These are phyloP conservation scores for Hanseniaspora taiwanica DNA, from an alignment of 805 yeast species.

Conservation along the genomic window DNA sequence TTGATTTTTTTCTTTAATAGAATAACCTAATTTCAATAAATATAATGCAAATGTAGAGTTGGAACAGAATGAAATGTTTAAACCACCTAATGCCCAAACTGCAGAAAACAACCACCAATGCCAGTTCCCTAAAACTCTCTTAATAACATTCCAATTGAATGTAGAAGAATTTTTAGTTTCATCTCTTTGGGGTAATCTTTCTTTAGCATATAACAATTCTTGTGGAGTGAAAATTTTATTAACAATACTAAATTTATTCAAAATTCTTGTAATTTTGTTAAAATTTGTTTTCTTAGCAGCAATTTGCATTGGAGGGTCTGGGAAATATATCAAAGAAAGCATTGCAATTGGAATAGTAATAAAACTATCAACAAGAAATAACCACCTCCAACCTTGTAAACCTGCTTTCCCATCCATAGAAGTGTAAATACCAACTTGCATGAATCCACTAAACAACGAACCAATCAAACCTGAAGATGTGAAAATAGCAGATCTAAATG, in stretches of 20 bases:
- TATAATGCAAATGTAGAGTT: slow-evolving; percentile 37
- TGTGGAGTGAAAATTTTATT: slow-evolving; percentile 27
- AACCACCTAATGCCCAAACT: slow-evolving; percentile 40
- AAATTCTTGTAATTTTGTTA: background rate
- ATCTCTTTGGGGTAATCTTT: slow-evolving; percentile 29
- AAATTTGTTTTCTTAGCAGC: background rate
- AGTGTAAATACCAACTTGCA: slow-evolving; percentile 41
- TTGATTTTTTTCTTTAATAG: slow-evolving; percentile 34
- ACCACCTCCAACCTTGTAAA: slow-evolving; percentile 53
- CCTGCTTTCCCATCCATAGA: slow-evolving; percentile 35
- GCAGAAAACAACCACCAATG: slow-evolving; percentile 42
- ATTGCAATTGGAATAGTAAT: slow-evolving; percentile 44
- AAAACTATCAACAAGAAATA: slow-evolving; percentile 49
- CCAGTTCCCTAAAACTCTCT: slow-evolving; percentile 39
- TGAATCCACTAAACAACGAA: slow-evolving; percentile 39
- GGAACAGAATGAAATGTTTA: slow-evolving; percentile 32
- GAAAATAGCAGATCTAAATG: slow-evolving; percentile 40
- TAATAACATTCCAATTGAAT: slow-evolving; percentile 28
- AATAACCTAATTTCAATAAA: slow-evolving; percentile 29
- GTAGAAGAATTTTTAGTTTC: slow-evolving; percentile 23
- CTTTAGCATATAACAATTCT: slow-evolving; percentile 29
- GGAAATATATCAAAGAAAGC: slow-evolving; percentile 45
- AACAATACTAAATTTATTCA: slow-evolving; percentile 15
- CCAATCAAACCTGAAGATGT: slow-evolving; percentile 44
- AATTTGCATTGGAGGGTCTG: slow-evolving; percentile 46